phyloP scores from a whole-genome alignment of 176 grass and related monocot species.

The Oropetium thomaeum region DNA sequence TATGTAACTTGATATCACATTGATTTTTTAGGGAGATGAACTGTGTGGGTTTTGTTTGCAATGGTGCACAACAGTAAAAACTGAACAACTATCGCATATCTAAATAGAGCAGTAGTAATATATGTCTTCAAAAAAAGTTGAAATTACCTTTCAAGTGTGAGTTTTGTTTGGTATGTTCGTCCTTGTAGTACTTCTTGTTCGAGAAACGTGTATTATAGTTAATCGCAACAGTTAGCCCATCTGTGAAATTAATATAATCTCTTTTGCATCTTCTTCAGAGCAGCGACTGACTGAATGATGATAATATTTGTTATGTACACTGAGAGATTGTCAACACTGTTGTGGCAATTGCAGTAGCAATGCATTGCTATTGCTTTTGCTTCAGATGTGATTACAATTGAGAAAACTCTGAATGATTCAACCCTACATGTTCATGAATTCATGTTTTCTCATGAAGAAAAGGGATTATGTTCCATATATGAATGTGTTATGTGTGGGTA shows the following conservation, averaged over 20 bases:
- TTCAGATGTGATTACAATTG: constrained; percentile 5
- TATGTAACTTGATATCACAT: too few species aligned
- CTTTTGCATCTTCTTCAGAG: not conserved
- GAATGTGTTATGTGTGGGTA: not conserved
- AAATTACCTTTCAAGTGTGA: too few species aligned
- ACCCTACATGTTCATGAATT: not conserved
- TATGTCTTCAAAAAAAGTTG: too few species aligned
- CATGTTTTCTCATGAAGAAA: not conserved
- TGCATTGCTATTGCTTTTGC: not conserved
- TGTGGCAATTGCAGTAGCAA: not conserved
- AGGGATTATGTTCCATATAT: not conserved
- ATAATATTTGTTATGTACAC: not conserved
- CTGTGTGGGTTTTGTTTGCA: not conserved
- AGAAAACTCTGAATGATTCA: not conserved
- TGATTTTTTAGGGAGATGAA: too few species aligned
- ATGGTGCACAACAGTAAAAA: not conserved
- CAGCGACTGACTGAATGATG: not conserved
- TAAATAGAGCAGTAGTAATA: too few species aligned
- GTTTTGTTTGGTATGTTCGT: constrained; percentile 13
- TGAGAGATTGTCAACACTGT: not conserved
- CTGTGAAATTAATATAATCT: not conserved
- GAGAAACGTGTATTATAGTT: not conserved
- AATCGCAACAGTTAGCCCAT: not conserved
- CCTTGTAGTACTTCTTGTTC: constrained; percentile 6
- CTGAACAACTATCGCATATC: too few species aligned